Base-by-base conservation (phyloP, 2,329 filamentous ascomycete genomes). In the Cladosporium sphaerospermum region DNA sequence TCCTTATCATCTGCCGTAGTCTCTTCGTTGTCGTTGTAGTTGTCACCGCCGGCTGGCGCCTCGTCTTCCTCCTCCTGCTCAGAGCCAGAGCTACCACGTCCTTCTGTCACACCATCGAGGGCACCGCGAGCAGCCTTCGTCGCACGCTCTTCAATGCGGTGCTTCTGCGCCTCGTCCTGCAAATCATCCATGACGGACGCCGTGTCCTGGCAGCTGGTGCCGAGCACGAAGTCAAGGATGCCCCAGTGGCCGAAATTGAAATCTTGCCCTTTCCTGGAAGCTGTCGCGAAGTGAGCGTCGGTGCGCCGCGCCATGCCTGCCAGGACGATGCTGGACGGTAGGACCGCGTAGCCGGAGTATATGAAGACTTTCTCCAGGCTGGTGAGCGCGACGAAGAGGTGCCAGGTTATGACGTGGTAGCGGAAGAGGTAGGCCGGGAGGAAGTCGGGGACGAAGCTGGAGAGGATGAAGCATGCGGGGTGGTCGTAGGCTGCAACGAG, bases 341-440 rank as follows among this genome's bases (percentile, higher is more conserved):
- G 69, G 6, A 81, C 71, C 13, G 75, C 79, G 68, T 89, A 90
- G 0, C 86, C 85, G 0, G 82, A 86, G 69, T 81, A 82, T 66
- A 82, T 74, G 45, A 88, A 71, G 0, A 82, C 81, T 58, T 88
- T 85, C 59, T 89, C 83, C 0, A 83, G 63, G 2, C 84, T 86
- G 57, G 79, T 78, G 23, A 89, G 64, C 0, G 78, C 75, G 13
- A 83, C 73, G 57, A 88, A 79, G 9, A 87, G 62, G 53, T 88
- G 77, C 70, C 85, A 89, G 0, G 84, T 88, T n/a, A 89, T 73
- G 3, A 89, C 75, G 66, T 90, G 86, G 34, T 84, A 82, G 8
- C 83, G 82, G 39, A 88, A 74, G n/a, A 79, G 59, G 16, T 83
- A 69, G 1, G 84, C 79, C 1, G 86, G 83, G 0, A 88, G 67